Evolutionary conservation across 108 stramenopile genomes (phyloP).

Genomic region (Fistulifera pelliculosa): DNA sequence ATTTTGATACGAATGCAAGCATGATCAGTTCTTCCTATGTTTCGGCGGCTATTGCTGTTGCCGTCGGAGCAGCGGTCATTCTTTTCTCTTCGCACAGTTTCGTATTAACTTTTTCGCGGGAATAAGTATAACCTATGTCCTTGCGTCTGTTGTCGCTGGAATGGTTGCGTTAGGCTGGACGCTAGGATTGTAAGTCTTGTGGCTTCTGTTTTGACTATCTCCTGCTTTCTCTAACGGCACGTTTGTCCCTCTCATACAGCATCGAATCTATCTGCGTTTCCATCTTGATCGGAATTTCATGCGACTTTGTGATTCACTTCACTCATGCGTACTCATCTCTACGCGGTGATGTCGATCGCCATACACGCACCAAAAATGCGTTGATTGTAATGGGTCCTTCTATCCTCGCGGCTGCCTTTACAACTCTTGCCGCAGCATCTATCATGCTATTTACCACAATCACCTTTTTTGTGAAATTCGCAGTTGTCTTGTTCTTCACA

Average conservation of each 20-base stretch:
- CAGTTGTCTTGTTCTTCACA: slow-evolving; percentile 41
- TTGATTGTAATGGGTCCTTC: slow-evolving; percentile 45
- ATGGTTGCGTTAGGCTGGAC: slow-evolving; percentile 46
- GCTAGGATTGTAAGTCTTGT: slow-evolving; percentile 22
- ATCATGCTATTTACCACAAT: slow-evolving; percentile 35
- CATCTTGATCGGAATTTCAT: slow-evolving; percentile 43
- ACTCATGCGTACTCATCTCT: slow-evolving; percentile 34
- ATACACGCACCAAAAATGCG: slow-evolving; percentile 29
- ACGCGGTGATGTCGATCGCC: slow-evolving; percentile 16
- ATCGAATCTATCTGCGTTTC: slow-evolving; percentile 42
- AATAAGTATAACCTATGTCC: slow-evolving; percentile 36
- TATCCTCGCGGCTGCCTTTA: slow-evolving; percentile 40
- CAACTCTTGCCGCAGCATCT: slow-evolving; percentile 33
- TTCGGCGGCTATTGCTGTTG: slow-evolving; percentile 31
- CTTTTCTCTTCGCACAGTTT: slow-evolving; percentile 35
- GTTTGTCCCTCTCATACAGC: background rate
- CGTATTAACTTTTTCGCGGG: slow-evolving; percentile 29
- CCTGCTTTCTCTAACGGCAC: background rate
- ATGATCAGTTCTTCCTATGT: slow-evolving; percentile 29
- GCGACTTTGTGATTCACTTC: slow-evolving; percentile 54
- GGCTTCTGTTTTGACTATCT: background rate
- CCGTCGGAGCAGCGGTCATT: slow-evolving; percentile 29
- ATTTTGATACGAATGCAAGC: slow-evolving; percentile 37
- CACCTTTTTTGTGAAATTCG: slow-evolving; percentile 41
- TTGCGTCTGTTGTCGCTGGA: slow-evolving; percentile 37